Evolutionary conservation across 371 early-diverging fungal genomes (phyloP).

Genomic region (Saksenaea vasiformis): DNA sequence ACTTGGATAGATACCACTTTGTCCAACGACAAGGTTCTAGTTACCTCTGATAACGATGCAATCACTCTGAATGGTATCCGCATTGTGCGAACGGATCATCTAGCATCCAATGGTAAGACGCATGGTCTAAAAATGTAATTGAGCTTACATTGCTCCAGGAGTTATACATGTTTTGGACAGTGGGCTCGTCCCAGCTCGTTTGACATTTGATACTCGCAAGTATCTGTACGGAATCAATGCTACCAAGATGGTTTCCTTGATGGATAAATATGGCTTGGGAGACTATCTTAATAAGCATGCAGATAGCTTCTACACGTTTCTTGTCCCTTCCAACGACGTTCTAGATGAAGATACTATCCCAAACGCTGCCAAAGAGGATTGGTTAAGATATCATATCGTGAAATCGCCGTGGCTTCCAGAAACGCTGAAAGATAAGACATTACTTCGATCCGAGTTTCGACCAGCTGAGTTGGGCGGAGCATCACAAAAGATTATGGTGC

Average conservation of each 20-base stretch:
- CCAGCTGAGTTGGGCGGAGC: not conserved
- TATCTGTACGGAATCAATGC: slow-evolving; percentile 43
- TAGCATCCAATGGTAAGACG: slow-evolving; percentile 46
- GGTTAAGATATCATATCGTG: slow-evolving; percentile 57
- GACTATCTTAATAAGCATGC: slow-evolving; percentile 36
- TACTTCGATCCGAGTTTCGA: slow-evolving; percentile 42
- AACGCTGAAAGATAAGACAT: slow-evolving; percentile 35
- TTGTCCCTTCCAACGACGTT: slow-evolving; percentile 45
- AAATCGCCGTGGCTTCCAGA: slow-evolving; percentile 32
- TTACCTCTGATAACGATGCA: slow-evolving; percentile 15
- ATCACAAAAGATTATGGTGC: not conserved
- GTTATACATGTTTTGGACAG: slow-evolving; percentile 22
- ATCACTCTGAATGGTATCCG: slow-evolving; percentile 9
- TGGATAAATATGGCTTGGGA: slow-evolving; percentile 40
- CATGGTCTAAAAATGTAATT: not conserved
- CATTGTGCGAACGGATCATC: slow-evolving; percentile 20
- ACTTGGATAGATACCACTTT: slow-evolving; percentile 13
- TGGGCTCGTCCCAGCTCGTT: slow-evolving; percentile 7
- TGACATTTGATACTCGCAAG: slow-evolving; percentile 18
- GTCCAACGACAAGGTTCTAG: slow-evolving; percentile 26
- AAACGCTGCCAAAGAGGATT: slow-evolving; percentile 21
- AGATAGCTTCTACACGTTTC: slow-evolving; percentile 36
- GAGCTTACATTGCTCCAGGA: not conserved
- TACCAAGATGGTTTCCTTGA: slow-evolving; percentile 42
- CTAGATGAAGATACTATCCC: slow-evolving; percentile 23